These are phyloP conservation scores for Vaccinium corymbosum DNA, from an alignment of 148 eudicot species.

Conservation along the genomic window DNA sequence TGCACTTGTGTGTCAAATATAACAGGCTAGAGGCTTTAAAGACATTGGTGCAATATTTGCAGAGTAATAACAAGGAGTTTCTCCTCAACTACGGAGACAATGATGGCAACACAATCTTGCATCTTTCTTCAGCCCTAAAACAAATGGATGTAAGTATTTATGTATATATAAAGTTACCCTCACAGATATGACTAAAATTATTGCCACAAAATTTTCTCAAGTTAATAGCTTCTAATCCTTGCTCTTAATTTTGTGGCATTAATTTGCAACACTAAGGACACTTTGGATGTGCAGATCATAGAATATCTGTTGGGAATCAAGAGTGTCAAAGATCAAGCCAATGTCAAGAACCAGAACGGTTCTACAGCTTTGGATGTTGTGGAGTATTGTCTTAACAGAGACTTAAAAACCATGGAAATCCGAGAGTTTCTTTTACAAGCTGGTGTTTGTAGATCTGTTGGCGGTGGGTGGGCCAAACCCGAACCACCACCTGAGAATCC, in stretches of 20 bases:
- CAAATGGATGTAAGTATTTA: not conserved
- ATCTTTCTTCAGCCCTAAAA: not conserved
- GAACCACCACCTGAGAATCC: not conserved
- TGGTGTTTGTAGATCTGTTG: slow-evolving; percentile 13
- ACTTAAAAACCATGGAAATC: slow-evolving; percentile 30
- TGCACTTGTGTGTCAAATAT: not conserved
- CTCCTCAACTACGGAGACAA: not conserved
- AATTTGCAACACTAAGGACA: not conserved
- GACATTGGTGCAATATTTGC: not conserved
- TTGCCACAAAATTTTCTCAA: not conserved
- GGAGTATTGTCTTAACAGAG: slow-evolving; percentile 34
- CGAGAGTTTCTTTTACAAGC: slow-evolving; percentile 31
- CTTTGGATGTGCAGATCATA: slow-evolving; percentile 17
- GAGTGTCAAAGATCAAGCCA: slow-evolving; percentile 8
- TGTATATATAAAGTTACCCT: not conserved
- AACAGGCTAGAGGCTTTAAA: not conserved
- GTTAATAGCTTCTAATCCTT: not conserved
- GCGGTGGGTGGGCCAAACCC: not conserved
- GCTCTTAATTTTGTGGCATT: not conserved
- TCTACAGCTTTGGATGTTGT: slow-evolving; percentile 31
- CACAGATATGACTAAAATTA: not conserved
- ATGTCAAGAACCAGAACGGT: slow-evolving; percentile 30
- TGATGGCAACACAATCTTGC: not conserved
- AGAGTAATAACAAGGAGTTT: not conserved
- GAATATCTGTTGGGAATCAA: slow-evolving; percentile 23